Evolutionary conservation across 164 flowering plant species (phyloP).

Genomic region (Akebia trifoliata): DNA sequence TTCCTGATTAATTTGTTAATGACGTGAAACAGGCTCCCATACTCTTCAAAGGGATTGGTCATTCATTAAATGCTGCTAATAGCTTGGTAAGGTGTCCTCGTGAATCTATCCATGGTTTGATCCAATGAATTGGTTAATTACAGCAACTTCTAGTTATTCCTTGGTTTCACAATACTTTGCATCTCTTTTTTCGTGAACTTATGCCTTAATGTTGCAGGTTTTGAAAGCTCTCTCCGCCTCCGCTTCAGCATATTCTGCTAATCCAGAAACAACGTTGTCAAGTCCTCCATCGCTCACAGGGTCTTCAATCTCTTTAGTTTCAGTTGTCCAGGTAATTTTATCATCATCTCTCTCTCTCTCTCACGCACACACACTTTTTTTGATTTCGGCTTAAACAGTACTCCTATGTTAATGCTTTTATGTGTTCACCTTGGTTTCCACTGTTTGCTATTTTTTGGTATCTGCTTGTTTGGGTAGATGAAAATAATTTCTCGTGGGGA

Average conservation of each 20-base stretch:
- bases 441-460: too few relatives aligned
- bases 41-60: slow-evolving; percentile 88
- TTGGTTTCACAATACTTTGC: background rate
- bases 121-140: background rate
- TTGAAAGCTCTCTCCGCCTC: slow-evolving; percentile 91
- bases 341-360: background rate
- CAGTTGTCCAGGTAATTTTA: slow-evolving; percentile 69
- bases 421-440: too few relatives aligned
- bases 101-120: background rate
- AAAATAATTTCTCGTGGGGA: too few relatives aligned
- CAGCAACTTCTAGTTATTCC: background rate
- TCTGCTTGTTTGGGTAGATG: too few relatives aligned
- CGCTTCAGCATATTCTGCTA: slow-evolving; percentile 87
- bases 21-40: slow-evolving; percentile 72
- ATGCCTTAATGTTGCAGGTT: slow-evolving; percentile 38
- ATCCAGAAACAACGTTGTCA: slow-evolving; percentile 63
- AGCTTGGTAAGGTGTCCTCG: slow-evolving; percentile 47
- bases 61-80: slow-evolving; percentile 74
- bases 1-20: slow-evolving; percentile 6
- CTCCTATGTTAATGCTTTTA: too few relatives aligned
- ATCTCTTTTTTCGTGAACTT: slow-evolving; percentile 1
- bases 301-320: slow-evolving; percentile 74
- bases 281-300: slow-evolving; percentile 79
- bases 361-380: background rate
- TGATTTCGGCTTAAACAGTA: too few relatives aligned